Evolutionary conservation across 1,139 yeast species (phyloP).

Genomic region (Sugiyamaella paludigena): DNA sequence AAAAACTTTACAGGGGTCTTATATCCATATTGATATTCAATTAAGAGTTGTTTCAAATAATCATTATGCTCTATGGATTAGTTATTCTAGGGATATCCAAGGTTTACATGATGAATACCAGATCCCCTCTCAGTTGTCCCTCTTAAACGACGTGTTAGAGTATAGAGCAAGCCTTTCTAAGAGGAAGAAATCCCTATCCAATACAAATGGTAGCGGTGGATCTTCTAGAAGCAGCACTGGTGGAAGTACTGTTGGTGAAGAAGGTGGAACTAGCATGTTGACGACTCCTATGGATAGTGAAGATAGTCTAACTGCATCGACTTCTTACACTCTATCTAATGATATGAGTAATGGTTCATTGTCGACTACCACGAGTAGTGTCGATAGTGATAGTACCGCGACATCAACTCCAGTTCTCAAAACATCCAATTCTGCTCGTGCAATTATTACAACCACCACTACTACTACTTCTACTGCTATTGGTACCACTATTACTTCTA

Average conservation of each 20-base stretch:
- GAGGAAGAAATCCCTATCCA: constrained; percentile 37
- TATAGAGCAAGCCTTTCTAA: constrained; percentile 22
- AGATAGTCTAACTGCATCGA: constrained; percentile 4
- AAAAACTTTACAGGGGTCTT: constrained; percentile 65
- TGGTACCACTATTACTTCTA: neutral
- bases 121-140: constrained; percentile 57
- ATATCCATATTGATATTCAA: constrained; percentile 71
- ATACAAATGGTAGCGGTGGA: constrained; percentile 7
- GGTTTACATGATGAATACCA: constrained; percentile 29
- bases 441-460: neutral
- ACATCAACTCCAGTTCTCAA: too few species aligned
- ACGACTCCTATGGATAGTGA: constrained; percentile 13
- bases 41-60: constrained; percentile 64
- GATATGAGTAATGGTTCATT: too few species aligned
- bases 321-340: too few species aligned
- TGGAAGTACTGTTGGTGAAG: constrained; percentile 6
- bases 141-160: constrained; percentile 41
- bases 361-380: too few species aligned
- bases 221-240: constrained; percentile 21
- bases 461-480: neutral
- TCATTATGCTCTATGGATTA: constrained; percentile 76
- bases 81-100: constrained; percentile 54
- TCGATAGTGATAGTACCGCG: too few species aligned
- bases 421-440: neutral
- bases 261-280: constrained; percentile 2